Evolutionary conservation across 2,329 filamentous ascomycete genomes (phyloP).

Genomic region (Colletotrichum costaricense): DNA sequence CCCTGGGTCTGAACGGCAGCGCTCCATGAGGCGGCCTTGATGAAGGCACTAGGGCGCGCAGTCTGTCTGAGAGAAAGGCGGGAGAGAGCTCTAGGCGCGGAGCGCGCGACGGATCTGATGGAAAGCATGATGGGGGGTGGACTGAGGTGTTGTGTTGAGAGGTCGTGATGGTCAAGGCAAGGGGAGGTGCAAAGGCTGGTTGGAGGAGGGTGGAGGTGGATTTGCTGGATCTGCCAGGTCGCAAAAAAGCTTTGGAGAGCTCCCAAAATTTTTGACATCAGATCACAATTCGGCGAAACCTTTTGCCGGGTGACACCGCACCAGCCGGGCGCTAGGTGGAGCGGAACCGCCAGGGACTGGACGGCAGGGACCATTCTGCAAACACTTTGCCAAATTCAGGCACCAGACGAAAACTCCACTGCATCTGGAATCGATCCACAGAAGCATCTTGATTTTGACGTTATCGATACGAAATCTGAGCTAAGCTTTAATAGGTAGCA

Average conservation of each 20-base stretch:
- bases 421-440: constrained; percentile 7
- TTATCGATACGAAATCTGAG: background rate
- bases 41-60: constrained; percentile 60
- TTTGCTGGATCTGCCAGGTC: constrained; percentile 9
- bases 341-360: background rate
- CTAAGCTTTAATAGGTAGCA: constrained; percentile 18
- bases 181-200: background rate
- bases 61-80: constrained; percentile 67
- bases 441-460: background rate
- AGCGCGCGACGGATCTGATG: constrained; percentile 72
- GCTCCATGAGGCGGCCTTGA: constrained; percentile 55
- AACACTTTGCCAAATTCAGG: constrained; percentile 5
- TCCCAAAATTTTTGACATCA: constrained; percentile 34
- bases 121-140: constrained; percentile 72
- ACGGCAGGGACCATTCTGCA: background rate
- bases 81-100: constrained; percentile 72
- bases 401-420: constrained; percentile 22
- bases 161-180: constrained; percentile 1
- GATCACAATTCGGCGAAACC: constrained; percentile 16
- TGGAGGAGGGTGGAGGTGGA: background rate
- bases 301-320: constrained; percentile 6
- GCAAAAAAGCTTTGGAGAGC: background rate
- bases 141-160: background rate
- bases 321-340: background rate
- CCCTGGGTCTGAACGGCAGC: constrained; percentile 50